These are phyloP conservation scores for Sphagnum contortum DNA, from an alignment of 225 moss, liverwort and hornwort species.

Conservation along the genomic window DNA sequence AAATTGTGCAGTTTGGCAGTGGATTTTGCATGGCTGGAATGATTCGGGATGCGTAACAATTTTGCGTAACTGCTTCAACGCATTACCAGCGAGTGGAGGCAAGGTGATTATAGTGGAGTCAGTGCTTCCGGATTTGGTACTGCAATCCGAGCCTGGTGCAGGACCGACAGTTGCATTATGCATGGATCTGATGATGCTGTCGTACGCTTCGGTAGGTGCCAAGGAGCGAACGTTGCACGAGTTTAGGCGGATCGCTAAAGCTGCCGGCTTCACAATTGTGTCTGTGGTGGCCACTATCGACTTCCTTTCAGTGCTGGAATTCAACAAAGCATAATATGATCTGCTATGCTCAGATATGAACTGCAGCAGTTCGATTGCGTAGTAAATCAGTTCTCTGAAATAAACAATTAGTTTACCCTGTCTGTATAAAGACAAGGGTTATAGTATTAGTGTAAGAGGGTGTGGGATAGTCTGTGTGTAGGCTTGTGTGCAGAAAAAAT, in stretches of 20 bases:
- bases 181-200: slow-evolving; percentile 15
- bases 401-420: too few relatives aligned
- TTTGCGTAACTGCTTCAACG: slow-evolving; percentile 17
- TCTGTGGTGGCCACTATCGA: slow-evolving; percentile 16
- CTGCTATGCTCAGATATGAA: too few relatives aligned
- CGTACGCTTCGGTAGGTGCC: slow-evolving; percentile 11
- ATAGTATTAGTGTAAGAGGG: too few relatives aligned
- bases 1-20: slow-evolving; percentile 6
- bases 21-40: slow-evolving; percentile 29
- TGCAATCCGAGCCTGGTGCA: not conserved
- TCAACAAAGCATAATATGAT: slow-evolving; percentile 8
- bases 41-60: slow-evolving; percentile 15
- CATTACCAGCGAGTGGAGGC: slow-evolving; percentile 13
- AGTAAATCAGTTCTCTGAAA: too few relatives aligned
- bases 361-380: too few relatives aligned
- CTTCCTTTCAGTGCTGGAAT: slow-evolving; percentile 4
- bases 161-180: slow-evolving; percentile 4
- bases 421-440: too few relatives aligned
- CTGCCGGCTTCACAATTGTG: slow-evolving; percentile 13
- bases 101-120: slow-evolving; percentile 18
- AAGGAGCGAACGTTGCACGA: slow-evolving; percentile 11
- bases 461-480: too few relatives aligned
- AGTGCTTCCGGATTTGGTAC: not conserved
- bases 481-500: too few relatives aligned
- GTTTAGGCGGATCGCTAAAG: slow-evolving; percentile 1